Evolutionary conservation across 1,139 yeast genomes (phyloP).

Genomic region (Meyerozyma athensensis): DNA sequence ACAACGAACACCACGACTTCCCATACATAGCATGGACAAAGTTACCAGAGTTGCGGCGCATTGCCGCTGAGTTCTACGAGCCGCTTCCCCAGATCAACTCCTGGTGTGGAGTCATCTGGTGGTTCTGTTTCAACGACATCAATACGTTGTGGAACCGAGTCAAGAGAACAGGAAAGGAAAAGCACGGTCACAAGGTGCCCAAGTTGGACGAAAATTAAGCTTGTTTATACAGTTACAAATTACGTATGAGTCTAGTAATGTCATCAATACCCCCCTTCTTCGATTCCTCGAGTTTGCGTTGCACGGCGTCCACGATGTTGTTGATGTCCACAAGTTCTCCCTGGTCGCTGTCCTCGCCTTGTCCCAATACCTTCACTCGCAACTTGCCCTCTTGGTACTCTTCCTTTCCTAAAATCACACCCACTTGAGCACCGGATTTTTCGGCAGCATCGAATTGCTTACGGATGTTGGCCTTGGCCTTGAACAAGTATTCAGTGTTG

Average conservation of each 20-base stretch:
- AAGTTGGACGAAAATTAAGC: constrained; percentile 16
- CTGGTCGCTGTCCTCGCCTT: constrained; percentile 82
- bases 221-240: constrained; percentile 27
- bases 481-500: constrained; percentile 86
- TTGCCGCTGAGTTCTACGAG: constrained; percentile 79
- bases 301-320: constrained; percentile 53
- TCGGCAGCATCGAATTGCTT: constrained; percentile 98
- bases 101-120: constrained; percentile 74
- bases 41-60: constrained; percentile 56
- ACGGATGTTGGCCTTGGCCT: constrained; percentile 87
- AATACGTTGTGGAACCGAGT: constrained; percentile 79
- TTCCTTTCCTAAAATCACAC: constrained; percentile 92
- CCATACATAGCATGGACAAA: constrained; percentile 91
- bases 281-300: constrained; percentile 43
- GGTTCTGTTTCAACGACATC: constrained; percentile 64
- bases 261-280: constrained; percentile 47
- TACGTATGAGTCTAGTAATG: constrained; percentile 56
- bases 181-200: constrained; percentile 28
- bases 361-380: constrained; percentile 83
- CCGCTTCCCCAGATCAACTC: constrained; percentile 74
- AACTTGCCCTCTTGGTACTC: constrained; percentile 78
- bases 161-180: constrained; percentile 50
- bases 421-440: constrained; percentile 84
- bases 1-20: constrained; percentile 93
- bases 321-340: constrained; percentile 72